These are phyloP conservation scores for Chloranthus sessilifolius DNA, from an alignment of 164 flowering plant genomes.

Conservation along the genomic window DNA sequence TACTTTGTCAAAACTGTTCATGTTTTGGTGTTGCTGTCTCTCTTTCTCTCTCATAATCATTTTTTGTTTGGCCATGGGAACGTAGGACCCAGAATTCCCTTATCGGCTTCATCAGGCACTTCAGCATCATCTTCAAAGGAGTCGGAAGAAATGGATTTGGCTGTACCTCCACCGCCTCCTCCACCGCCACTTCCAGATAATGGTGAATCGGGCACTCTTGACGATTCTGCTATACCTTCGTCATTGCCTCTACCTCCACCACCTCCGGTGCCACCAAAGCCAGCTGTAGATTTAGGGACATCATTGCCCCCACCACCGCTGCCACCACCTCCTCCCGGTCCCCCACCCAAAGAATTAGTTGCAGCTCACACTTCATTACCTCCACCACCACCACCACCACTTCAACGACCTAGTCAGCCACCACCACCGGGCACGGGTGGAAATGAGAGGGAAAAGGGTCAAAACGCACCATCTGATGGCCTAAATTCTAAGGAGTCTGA, in stretches of 20 bases:
- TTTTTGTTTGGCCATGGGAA: slow-evolving; percentile 5
- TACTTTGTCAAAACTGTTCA: no score
- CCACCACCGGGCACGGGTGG: slow-evolving; percentile 66
- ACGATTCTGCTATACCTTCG: slow-evolving; percentile 43
- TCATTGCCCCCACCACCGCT: slow-evolving; percentile 64
- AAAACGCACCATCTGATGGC: slow-evolving; percentile 33
- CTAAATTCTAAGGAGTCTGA: slow-evolving; percentile 24
- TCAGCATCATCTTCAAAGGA: slow-evolving; percentile 70
- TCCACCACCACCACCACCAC: slow-evolving; percentile 37
- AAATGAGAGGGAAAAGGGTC: slow-evolving; percentile 35
- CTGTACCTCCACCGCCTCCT: slow-evolving; percentile 67
- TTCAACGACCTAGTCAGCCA: slow-evolving; percentile 47
- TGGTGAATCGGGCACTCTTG: slow-evolving; percentile 34
- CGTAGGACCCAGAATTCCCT: slow-evolving; percentile 83
- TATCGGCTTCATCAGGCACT: slow-evolving; percentile 59
- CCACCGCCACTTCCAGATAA: slow-evolving; percentile 62
- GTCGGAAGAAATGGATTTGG: slow-evolving; percentile 48
- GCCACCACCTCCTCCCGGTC: slow-evolving; percentile 83
- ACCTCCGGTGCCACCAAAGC: slow-evolving; percentile 71
- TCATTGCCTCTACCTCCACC: slow-evolving; percentile 75
- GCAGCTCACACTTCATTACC: slow-evolving; percentile 40
- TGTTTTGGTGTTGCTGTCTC: neutral
- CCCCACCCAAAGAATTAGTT: slow-evolving; percentile 61
- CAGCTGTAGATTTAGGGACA: slow-evolving; percentile 30
- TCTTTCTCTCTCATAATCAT: neutral